Percentiles rank a stretch among this genome's conserved stretches.
phyloP scores from a whole-genome alignment of 768 basidiomycete genomes.

The Suillus placidus region DNA sequence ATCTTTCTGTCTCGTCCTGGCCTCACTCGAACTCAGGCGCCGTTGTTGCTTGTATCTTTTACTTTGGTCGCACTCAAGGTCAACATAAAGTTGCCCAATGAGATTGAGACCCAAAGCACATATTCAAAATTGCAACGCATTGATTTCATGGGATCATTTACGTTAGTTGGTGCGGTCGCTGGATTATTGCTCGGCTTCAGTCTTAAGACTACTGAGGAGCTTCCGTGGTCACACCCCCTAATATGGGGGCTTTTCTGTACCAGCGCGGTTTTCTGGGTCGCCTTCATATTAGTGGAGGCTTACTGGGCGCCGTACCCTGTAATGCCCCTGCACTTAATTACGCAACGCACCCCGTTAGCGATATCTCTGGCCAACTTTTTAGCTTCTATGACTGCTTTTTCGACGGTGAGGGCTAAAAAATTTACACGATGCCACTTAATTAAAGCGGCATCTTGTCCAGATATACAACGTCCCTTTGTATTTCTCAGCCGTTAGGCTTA shows the following conservation, averaged over 20 bases:
- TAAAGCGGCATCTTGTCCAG: slow-evolving; percentile 35
- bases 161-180: slow-evolving; percentile 72
- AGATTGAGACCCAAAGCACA: slow-evolving; percentile 58
- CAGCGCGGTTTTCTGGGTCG: slow-evolving; percentile 53
- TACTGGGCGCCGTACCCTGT: slow-evolving; percentile 82
- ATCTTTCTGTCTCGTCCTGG: slow-evolving; percentile 12
- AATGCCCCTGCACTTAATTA: slow-evolving; percentile 83
- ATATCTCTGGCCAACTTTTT: slow-evolving; percentile 82
- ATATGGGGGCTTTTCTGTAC: slow-evolving; percentile 66
- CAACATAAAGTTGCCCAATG: slow-evolving; percentile 72
- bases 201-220: slow-evolving; percentile 76
- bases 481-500: slow-evolving; percentile 79
- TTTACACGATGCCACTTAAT: slow-evolving; percentile 6
- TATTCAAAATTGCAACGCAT: slow-evolving; percentile 74
- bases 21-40: slow-evolving; percentile 52
- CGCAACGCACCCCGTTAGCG: slow-evolving; percentile 77
- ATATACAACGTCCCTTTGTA: slow-evolving; percentile 90
- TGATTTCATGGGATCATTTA: slow-evolving; percentile 82
- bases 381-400: slow-evolving; percentile 76
- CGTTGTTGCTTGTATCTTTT: slow-evolving; percentile 73
- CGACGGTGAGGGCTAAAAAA: slow-evolving; percentile 53
- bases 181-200: slow-evolving; percentile 76
- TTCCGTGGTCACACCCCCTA: slow-evolving; percentile 73
- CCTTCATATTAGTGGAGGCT: slow-evolving; percentile 82
- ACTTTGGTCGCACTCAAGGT: slow-evolving; percentile 75